Conservation (phyloP, 2,329 filamentous ascomycete genomes). For the Drechslerella stenobrocha region DNA sequence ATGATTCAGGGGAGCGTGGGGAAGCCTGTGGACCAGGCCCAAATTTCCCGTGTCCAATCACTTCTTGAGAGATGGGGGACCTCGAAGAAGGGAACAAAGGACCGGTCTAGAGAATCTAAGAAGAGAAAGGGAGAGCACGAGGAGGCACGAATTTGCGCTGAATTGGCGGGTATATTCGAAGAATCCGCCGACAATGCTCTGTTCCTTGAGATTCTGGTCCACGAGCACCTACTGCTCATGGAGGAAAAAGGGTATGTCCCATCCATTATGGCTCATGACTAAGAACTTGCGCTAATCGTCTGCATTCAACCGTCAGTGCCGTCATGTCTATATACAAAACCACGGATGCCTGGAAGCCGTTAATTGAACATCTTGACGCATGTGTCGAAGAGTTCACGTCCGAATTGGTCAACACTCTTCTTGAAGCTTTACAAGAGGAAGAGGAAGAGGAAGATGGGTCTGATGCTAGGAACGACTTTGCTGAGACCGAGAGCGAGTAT, state of each 20-base stretch:
- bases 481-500: slow-evolving; percentile 43
- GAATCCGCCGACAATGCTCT: slow-evolving; percentile 18
- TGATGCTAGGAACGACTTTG: slow-evolving; percentile 33
- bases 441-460: slow-evolving; percentile 21
- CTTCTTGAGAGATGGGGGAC: slow-evolving; percentile 31
- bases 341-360: slow-evolving; percentile 32
- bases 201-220: slow-evolving; percentile 35
- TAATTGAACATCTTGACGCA: slow-evolving; percentile 39
- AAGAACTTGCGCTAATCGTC: not conserved
- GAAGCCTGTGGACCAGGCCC: slow-evolving; percentile 30
- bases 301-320: slow-evolving; percentile 7
- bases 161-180: slow-evolving; percentile 24
- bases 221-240: slow-evolving; percentile 40
- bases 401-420: slow-evolving; percentile 20
- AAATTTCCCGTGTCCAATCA: slow-evolving; percentile 27
- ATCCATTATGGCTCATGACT: not conserved
- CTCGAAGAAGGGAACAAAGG: slow-evolving; percentile 18
- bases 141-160: slow-evolving; percentile 29
- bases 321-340: slow-evolving; percentile 44
- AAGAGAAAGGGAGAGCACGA: slow-evolving; percentile 33
- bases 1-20: slow-evolving; percentile 7
- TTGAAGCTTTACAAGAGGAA: slow-evolving; percentile 39
- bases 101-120: slow-evolving; percentile 14
- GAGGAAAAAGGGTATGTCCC: slow-evolving; percentile 26
- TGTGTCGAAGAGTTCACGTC: slow-evolving; percentile 29